These are phyloP conservation scores for Arthrobotrys sphaeroides DNA, from an alignment of 2,329 filamentous ascomycete species.

Conservation along the genomic window DNA sequence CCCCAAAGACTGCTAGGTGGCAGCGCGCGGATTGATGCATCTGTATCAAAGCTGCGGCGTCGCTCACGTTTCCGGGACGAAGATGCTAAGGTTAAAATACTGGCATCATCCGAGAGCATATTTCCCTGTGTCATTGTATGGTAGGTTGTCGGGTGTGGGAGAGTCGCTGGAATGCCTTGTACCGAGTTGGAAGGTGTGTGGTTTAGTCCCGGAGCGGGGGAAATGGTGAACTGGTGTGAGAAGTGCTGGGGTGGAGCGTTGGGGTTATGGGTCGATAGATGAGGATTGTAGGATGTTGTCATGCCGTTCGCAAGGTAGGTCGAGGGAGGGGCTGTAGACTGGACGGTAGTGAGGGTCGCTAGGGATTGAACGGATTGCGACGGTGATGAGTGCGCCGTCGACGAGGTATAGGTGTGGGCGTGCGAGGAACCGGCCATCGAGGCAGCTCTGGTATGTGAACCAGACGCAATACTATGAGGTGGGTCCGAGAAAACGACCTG, in stretches of 20 bases:
- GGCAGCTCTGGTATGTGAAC: slow-evolving; percentile 66
- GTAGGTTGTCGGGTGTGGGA: slow-evolving; percentile 76
- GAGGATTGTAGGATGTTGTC: slow-evolving; percentile 56
- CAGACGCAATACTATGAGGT: slow-evolving; percentile 64
- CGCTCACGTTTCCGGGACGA: slow-evolving; percentile 82
- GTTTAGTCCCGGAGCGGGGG: slow-evolving; percentile 55
- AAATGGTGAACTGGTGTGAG: slow-evolving; percentile 65
- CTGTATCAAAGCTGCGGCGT: slow-evolving; percentile 82
- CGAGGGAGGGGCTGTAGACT: slow-evolving; percentile 73
- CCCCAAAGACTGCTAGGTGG: slow-evolving; percentile 84
- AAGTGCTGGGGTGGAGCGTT: slow-evolving; percentile 61
- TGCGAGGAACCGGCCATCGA: slow-evolving; percentile 70
- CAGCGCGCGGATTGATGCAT: slow-evolving; percentile 84
- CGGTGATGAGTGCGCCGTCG: slow-evolving; percentile 78
- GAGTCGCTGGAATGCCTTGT: slow-evolving; percentile 61
- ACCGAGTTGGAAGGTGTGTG: slow-evolving; percentile 45
- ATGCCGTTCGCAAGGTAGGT: slow-evolving; percentile 50
- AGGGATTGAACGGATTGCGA: slow-evolving; percentile 82
- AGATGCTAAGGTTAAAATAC: slow-evolving; percentile 78
- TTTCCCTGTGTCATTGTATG: slow-evolving; percentile 82
- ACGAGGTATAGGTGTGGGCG: slow-evolving; percentile 64
- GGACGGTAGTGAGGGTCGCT: slow-evolving; percentile 84
- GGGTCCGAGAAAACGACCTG: slow-evolving; percentile 67
- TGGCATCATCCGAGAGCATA: slow-evolving; percentile 83
- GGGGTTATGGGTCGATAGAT: slow-evolving; percentile 57